Evolutionary conservation across 2,329 filamentous ascomycete genomes (phyloP), one percentile per base, ranked within the genome.

Genomic region (Trichoderma sp.): DNA sequence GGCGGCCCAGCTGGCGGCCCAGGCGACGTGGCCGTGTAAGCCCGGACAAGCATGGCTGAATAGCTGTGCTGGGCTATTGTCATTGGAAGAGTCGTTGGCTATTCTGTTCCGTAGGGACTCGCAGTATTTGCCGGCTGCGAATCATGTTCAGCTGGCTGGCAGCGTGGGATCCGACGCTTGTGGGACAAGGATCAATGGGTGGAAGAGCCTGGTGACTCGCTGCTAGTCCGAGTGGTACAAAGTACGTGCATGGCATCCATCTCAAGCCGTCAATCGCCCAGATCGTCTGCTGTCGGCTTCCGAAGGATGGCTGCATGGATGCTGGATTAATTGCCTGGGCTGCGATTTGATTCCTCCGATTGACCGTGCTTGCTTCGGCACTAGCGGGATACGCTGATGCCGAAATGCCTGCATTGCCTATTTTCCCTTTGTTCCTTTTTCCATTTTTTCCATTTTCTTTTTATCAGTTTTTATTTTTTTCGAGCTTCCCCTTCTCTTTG

Each of bases 191-290:
- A 69, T 69, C 7, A 2, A 9, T n/a, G 39, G 39, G 1, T 43
- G 39, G 28, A 8, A 15, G 30, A 21, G 30, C 51, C 64, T 21
- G 36, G 36, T 68, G 43, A 39, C 34, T 67, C 53, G 51, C 34
- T 28, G 39, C 15, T 36, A 26, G 8, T 63, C 36, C 36, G 6
- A 32, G 57, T n/a, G 56, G 56, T 30, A 34, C 57, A 60, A 32
- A 60, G n/a, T 34, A 39, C 65, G 32, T 69, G 65, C 65, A 69
- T 69, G 65, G 57, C 47, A 53, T 53, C 15, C 39, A 43, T 43
- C 47, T 53, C 47, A 53, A 12, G n/a, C 47, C 57, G 24, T 51
- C 43, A 21, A 51, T 51, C 43, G 43, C 43, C 56, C 57, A 60
- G 57, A 60, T 60, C 57, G 57, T 39, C 21, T 69, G 53, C 65